These are phyloP conservation scores for Globisporangium solare DNA, from an alignment of 352 stramenopile species.

Conservation along the genomic window DNA sequence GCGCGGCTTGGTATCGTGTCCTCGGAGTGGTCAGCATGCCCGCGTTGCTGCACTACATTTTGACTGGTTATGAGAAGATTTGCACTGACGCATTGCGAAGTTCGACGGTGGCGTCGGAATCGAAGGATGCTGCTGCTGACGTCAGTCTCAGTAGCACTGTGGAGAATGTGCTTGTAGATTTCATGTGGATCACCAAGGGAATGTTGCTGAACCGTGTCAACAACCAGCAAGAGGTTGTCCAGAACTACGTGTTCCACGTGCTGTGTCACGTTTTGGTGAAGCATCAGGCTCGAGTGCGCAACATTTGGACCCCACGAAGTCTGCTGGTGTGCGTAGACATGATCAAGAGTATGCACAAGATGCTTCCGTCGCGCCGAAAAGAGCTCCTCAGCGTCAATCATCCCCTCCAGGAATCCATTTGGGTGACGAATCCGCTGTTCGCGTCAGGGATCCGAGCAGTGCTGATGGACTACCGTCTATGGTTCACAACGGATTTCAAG, in stretches of 20 bases:
- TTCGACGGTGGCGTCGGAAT: background rate
- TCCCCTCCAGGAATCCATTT: conserved; percentile 59
- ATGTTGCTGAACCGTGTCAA: conserved; percentile 47
- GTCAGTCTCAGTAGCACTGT: conserved; percentile 19
- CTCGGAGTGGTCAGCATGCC: conserved; percentile 54
- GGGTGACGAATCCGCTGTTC: conserved; percentile 73
- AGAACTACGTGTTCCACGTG: conserved; percentile 66
- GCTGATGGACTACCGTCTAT: conserved; percentile 67
- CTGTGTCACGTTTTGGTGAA: conserved; percentile 50
- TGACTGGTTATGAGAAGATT: conserved; percentile 43
- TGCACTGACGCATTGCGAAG: conserved; percentile 3
- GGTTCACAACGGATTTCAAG: conserved; percentile 57
- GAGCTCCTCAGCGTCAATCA: conserved; percentile 35
- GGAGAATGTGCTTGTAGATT: conserved; percentile 52
- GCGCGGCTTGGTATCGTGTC: conserved; percentile 44
- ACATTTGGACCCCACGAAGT: conserved; percentile 62
- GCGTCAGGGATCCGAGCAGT: conserved; percentile 56
- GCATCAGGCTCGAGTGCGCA: conserved; percentile 29
- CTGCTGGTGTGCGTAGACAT: conserved; percentile 67
- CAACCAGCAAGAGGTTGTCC: conserved; percentile 51
- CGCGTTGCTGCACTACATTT: conserved; percentile 57
- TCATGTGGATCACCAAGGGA: conserved; percentile 65
- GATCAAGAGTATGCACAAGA: conserved; percentile 43
- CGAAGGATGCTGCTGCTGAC: background rate
- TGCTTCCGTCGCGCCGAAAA: conserved; percentile 32